Evolutionary conservation across 73 alveolate species (phyloP).

Genomic region (Effrenium voratum): DNA sequence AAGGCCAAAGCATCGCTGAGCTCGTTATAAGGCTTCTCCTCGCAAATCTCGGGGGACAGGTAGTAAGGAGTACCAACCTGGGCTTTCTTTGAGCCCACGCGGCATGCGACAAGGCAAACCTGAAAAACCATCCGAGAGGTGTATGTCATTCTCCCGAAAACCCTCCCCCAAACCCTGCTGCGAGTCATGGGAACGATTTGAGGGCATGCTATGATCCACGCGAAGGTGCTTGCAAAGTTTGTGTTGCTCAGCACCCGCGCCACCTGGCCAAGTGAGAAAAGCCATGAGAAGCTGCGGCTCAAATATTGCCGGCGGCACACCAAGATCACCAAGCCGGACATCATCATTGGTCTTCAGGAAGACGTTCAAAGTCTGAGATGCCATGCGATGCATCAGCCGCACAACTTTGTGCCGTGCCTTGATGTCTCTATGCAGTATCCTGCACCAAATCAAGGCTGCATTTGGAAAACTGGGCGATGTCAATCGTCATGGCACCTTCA

Average conservation of each 20-base stretch:
- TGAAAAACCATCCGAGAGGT: neutral
- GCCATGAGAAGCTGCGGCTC: neutral
- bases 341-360: slow-evolving; percentile 96
- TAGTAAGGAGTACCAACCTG: slow-evolving; percentile 98
- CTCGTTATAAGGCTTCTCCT: slow-evolving; percentile 97
- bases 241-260: slow-evolving; percentile 90
- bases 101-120: neutral
- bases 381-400: neutral
- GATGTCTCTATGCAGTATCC: slow-evolving; percentile 92
- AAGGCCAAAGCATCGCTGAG: slow-evolving; percentile 97
- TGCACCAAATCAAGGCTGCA: neutral
- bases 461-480: neutral
- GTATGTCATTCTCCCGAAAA: neutral
- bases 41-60: slow-evolving; percentile 99
- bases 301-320: slow-evolving; percentile 94
- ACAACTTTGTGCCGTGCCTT: neutral
- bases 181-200: neutral
- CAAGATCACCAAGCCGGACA: slow-evolving; percentile 97
- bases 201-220: neutral
- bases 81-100: neutral
- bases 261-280: neutral
- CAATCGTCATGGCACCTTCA: neutral
- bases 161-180: neutral
- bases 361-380: slow-evolving; percentile 95
- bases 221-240: slow-evolving; percentile 85